Evolutionary conservation across 2,329 filamentous ascomycete species (phyloP), one percentile per base, ranked within the genome.

Genomic region (Aquanectria penicillioides): DNA sequence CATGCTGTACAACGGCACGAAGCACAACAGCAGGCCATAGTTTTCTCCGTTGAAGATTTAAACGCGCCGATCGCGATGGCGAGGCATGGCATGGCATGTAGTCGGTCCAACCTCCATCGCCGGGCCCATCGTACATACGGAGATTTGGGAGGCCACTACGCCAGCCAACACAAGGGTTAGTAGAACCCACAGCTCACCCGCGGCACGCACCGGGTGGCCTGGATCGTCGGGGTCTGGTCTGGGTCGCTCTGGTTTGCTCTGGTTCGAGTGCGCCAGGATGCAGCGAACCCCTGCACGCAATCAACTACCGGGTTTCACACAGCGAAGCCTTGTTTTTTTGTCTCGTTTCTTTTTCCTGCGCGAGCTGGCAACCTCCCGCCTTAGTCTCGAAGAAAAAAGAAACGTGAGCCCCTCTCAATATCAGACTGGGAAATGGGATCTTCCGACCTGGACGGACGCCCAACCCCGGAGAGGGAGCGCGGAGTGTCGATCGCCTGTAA

Each of bases 261-360:
- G n/a, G n/a, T n/a, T n/a, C 36, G 28, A 23, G 25, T 38, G 11
- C 37, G 36, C 50, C 44, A 46, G 37, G 50, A 10, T 28, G 13
- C 31, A 43, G 13, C 26, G 52, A 23, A 62, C 38, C 59, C 56
- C 40, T 62, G 59, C 34, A 28, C 48, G 36, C 20, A 53, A 36
- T 33, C 40, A 52, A 52, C 47, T 50, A 46, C 47, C 49, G 55
- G 51, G 47, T 38, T 29, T 46, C 52, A 57, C 43, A 46, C 38
- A 44, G 47, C 37, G 37, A 33, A 34, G 34, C 33, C 13, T 47
- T 57, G 22, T 46, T 46, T 60, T 59, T 60, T 56, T 23, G 25
- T 51, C 23, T 59, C 37, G 37, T 54, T 63, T 59, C 41, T 55
- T 53, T 51, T 54, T 38, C 41, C 9, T 40, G 31, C 47, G n/a